A percentile compares a stretch with the other conserved stretches of the same genome.
These are phyloP conservation scores for Botrytis fragariae DNA, from an alignment of 2,329 filamentous ascomycete genomes.

Conservation along the genomic window DNA sequence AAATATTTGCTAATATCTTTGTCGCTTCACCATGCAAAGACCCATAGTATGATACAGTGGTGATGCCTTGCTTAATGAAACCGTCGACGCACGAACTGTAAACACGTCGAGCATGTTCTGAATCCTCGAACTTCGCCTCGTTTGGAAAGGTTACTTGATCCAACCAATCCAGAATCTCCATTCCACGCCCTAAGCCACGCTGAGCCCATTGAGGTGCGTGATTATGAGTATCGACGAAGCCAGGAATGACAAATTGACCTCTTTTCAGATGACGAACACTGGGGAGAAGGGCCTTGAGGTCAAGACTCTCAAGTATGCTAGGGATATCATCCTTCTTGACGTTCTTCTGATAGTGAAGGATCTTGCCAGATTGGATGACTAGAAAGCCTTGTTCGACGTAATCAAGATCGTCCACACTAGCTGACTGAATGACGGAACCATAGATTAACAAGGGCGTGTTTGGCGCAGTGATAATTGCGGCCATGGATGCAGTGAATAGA, in stretches of 20 bases:
- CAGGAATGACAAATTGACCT: constrained; percentile 52
- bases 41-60: constrained; percentile 85
- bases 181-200: constrained; percentile 33
- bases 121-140: constrained; percentile 64
- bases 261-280: constrained; percentile 15
- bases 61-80: constrained; percentile 84
- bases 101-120: constrained; percentile 60
- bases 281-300: constrained; percentile 1
- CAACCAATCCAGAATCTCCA: constrained; percentile 56
- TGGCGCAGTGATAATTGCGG: neutral
- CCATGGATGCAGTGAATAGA: neutral
- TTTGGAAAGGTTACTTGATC: constrained; percentile 62
- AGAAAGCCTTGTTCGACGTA: constrained; percentile 20
- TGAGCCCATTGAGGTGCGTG: constrained; percentile 61
- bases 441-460: constrained; percentile 16
- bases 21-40: constrained; percentile 82
- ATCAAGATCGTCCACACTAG: constrained; percentile 14
- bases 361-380: constrained; percentile 18
- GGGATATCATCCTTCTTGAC: constrained; percentile 1
- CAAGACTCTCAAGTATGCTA: neutral
- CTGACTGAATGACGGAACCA: constrained; percentile 23
- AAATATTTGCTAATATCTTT: constrained; percentile 80
- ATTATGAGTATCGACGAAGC: constrained; percentile 66
- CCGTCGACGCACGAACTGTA: constrained; percentile 75
- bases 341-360: constrained; percentile 14